Evolutionary conservation across 73 alveolate genomes (phyloP).

Genomic region (Uronychia binucleata): DNA sequence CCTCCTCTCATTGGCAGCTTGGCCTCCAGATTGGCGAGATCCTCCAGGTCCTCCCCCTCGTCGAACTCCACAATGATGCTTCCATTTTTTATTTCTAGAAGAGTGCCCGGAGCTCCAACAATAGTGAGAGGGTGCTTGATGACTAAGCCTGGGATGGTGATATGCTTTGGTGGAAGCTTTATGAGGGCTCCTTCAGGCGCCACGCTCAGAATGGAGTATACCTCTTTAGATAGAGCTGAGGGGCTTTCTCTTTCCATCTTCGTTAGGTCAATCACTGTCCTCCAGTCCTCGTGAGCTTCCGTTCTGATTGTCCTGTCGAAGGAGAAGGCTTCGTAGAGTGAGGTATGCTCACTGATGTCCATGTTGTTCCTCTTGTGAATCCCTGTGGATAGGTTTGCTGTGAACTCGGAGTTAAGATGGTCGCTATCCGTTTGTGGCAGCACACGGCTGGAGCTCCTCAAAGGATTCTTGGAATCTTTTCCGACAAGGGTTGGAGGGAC

Average conservation of each 20-base stretch:
- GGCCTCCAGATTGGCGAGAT: background rate
- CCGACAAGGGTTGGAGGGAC: background rate
- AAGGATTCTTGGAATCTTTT: background rate
- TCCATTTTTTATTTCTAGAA: conserved; percentile 57
- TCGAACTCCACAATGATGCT: conserved; percentile 53
- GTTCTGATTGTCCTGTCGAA: background rate
- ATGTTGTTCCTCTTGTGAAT: background rate
- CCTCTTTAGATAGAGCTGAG: background rate
- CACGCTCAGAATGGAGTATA: background rate
- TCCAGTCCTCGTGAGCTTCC: background rate
- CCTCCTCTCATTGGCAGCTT: background rate
- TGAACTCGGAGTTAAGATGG: background rate
- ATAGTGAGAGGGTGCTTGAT: conserved; percentile 53
- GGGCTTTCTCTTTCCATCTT: background rate
- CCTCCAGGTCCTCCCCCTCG: background rate
- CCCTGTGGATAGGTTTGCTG: background rate
- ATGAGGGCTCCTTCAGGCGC: conserved; percentile 46
- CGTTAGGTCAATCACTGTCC: background rate
- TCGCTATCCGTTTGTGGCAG: background rate
- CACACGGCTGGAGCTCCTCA: background rate
- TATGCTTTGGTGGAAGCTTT: conserved; percentile 47
- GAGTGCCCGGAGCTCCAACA: conserved; percentile 59
- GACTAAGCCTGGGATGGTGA: conserved; percentile 37
- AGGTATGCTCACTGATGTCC: background rate
- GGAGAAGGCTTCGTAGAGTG: background rate